A percentile compares a stretch with the other conserved stretches of the same genome.
Conservation (phyloP, 2,329 filamentous ascomycete species). For the Aspergillus luchuensis region DNA sequence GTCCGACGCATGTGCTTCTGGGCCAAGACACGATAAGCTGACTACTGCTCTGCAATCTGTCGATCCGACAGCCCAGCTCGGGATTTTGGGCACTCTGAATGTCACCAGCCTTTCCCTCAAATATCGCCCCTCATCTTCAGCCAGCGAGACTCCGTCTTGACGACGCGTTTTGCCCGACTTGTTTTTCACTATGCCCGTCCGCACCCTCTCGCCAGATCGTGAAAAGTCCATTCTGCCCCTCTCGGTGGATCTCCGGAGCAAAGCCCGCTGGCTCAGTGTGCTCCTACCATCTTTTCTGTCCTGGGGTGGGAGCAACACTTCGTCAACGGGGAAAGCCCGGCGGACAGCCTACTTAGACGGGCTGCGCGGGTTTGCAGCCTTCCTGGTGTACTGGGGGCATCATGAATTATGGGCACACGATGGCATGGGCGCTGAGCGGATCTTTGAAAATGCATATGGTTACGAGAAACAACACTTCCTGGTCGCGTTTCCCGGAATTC, state of each 20-base stretch:
- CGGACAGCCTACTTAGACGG: constrained; percentile 66
- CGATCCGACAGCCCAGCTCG: not conserved
- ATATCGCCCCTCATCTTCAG: constrained; percentile 3
- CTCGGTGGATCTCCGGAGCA: not conserved
- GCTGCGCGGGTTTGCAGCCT: constrained; percentile 66
- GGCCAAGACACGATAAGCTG: not conserved
- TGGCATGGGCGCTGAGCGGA: constrained; percentile 36
- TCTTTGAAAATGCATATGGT: constrained; percentile 58
- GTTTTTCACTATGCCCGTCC: not conserved
- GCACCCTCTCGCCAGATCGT: not conserved
- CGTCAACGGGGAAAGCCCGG: constrained; percentile 21
- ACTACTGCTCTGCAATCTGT: not conserved
- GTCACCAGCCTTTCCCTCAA: not conserved
- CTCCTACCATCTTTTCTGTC: not conserved
- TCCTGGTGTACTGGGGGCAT: constrained; percentile 67
- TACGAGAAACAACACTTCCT: constrained; percentile 48
- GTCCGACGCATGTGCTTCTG: constrained; percentile 6
- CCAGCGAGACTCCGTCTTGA: not conserved
- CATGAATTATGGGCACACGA: constrained; percentile 61
- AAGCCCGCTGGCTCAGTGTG: not conserved
- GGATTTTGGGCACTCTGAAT: not conserved
- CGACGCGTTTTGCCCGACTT: not conserved
- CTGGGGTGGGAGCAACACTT: not conserved
- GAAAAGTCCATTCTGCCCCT: not conserved
- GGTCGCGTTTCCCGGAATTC: constrained; percentile 58